These are phyloP conservation scores for Nothopassalora personata DNA, from an alignment of 2,329 filamentous ascomycete genomes.

Conservation along the genomic window DNA sequence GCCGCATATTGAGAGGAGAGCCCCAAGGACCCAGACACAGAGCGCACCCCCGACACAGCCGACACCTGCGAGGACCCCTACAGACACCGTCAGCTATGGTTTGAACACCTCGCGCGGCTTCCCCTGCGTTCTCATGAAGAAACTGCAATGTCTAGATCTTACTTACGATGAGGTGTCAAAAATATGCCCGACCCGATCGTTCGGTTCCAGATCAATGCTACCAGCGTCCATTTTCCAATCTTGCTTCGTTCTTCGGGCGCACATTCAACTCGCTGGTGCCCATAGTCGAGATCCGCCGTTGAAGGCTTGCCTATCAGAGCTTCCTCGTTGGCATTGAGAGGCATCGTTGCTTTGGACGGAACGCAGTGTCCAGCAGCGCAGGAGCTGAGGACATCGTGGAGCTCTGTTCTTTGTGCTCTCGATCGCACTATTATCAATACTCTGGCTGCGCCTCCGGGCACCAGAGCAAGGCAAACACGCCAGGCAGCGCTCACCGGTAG, in stretches of 20 bases:
- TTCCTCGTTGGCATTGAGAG: slow-evolving; percentile 18
- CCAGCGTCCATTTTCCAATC: slow-evolving; percentile 20
- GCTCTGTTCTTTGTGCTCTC: neutral
- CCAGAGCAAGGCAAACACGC: neutral
- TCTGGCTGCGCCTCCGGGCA: neutral
- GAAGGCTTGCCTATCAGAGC: slow-evolving; percentile 13
- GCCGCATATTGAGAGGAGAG: slow-evolving; percentile 33
- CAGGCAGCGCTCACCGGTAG: neutral
- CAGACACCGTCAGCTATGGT: neutral
- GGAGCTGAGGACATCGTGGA: neutral
- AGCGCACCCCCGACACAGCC: slow-evolving; percentile 30
- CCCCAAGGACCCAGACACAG: slow-evolving; percentile 39
- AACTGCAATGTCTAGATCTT: neutral
- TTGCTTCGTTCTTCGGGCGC: slow-evolving; percentile 15
- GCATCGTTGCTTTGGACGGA: slow-evolving; percentile 10
- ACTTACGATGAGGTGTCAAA: slow-evolving; percentile 14
- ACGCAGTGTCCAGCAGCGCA: neutral
- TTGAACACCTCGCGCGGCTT: neutral
- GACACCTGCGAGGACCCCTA: slow-evolving; percentile 17
- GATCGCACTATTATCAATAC: neutral
- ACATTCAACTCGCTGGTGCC: slow-evolving; percentile 17
- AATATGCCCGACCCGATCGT: slow-evolving; percentile 28
- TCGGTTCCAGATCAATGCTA: slow-evolving; percentile 24
- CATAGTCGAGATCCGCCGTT: slow-evolving; percentile 9
- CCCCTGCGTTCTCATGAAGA: neutral